These are phyloP conservation scores for Sideroxylon spinosum DNA, from an alignment of 179 eudicot species.

Conservation along the genomic window DNA sequence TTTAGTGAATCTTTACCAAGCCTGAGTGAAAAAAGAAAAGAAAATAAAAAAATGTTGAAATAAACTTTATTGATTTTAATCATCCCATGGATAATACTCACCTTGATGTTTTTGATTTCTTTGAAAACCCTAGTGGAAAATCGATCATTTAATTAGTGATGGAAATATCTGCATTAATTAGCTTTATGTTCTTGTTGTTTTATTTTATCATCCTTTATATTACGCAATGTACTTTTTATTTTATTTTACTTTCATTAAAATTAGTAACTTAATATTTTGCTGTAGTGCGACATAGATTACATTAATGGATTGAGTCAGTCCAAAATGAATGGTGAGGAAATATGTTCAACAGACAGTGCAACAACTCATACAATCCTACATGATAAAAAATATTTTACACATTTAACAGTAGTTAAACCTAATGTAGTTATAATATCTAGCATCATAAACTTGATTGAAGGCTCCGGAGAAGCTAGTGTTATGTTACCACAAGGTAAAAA, in stretches of 20 bases:
- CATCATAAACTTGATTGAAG: background rate
- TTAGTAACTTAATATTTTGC: no score
- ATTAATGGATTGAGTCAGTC: no score
- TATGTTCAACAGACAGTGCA: background rate
- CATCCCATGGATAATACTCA: background rate
- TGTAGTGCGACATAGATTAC: no score
- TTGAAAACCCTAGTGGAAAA: background rate
- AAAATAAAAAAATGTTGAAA: background rate
- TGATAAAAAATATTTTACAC: background rate
- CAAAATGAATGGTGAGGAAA: background rate
- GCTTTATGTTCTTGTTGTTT: no score
- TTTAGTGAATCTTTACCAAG: background rate
- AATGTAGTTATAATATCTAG: background rate
- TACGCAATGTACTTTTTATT: no score
- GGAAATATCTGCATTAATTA: no score
- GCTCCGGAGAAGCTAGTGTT: background rate
- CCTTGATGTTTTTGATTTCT: background rate
- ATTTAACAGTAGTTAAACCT: background rate
- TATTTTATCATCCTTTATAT: no score
- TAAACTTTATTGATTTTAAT: background rate
- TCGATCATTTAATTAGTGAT: no score
- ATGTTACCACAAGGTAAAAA: background rate
- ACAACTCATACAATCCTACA: background rate
- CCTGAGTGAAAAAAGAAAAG: background rate
- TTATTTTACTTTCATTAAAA: no score